Evolutionary conservation across 768 basidiomycete species (phyloP).

Genomic region (Gyrodon lividus): DNA sequence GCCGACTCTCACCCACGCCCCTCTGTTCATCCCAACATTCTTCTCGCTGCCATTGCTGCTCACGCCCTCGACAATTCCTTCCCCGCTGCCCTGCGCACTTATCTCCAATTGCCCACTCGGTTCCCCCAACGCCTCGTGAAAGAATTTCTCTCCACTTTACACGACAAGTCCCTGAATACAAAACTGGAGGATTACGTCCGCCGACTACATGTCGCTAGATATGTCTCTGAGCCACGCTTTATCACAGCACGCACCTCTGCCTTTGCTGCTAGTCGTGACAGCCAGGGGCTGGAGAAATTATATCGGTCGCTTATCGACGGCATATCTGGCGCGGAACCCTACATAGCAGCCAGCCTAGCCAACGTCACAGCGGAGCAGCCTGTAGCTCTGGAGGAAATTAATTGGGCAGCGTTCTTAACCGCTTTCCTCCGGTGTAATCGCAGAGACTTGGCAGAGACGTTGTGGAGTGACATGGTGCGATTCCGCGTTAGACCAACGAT

Average conservation of each 20-base stretch:
- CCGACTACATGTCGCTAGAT: constrained; percentile 50
- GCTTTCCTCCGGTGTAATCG: constrained; percentile 59
- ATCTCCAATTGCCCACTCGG: constrained; percentile 37
- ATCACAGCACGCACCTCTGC: constrained; percentile 51
- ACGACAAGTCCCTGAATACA: constrained; percentile 34
- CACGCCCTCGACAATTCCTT: constrained; percentile 61
- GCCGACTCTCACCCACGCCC: constrained; percentile 12
- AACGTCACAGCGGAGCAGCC: constrained; percentile 37
- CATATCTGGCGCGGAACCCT: constrained; percentile 50
- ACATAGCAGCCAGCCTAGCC: constrained; percentile 46
- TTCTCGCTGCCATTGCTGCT: constrained; percentile 59
- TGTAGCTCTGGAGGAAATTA: constrained; percentile 52
- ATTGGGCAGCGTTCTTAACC: constrained; percentile 66
- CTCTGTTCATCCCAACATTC: constrained; percentile 32
- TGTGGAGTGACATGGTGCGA: constrained; percentile 68
- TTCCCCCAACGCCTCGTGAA: constrained; percentile 36
- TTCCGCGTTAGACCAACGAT: constrained; percentile 51
- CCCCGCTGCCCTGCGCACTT: constrained; percentile 47
- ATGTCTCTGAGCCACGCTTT: constrained; percentile 48
- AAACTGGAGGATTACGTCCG: constrained; percentile 47
- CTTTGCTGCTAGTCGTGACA: constrained; percentile 38
- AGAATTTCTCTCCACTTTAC: constrained; percentile 41
- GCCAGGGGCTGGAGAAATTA: constrained; percentile 39
- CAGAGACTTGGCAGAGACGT: constrained; percentile 53
- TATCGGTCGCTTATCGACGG: constrained; percentile 54